Base-by-base conservation (phyloP, 345 rosid genomes). In the Citrus australasica region DNA sequence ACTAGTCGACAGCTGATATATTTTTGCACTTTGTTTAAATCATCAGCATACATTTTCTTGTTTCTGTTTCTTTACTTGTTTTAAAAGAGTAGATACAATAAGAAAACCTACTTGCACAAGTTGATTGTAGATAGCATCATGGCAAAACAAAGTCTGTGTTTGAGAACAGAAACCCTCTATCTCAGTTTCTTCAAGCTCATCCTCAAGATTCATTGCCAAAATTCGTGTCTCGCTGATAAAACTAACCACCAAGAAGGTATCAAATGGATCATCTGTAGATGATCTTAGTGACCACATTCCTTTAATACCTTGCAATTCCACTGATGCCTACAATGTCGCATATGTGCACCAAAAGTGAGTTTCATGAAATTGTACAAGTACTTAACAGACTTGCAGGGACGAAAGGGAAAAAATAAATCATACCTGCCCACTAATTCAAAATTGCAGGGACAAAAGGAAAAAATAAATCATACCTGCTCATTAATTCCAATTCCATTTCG, bases 251-350 rank as follows among this genome's bases (percentile, higher is more conserved):
- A 95, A 80, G 88, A 93, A 95, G 76, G 98, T 93, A 77, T 92
- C 99, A 84, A 79, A 93, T 74, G 94, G 90, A 84, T 95, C 99
- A 77, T 93, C 94, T 56, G 90, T 87, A 25, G 97, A 91, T 60
- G 94, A 90, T 87, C 96, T 92, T 76, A 95, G 71, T 37, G 99
- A 93, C 99, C 99, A 95, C 94, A 95, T 92, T 82, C 99, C 99
- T 84, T 95, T 93, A 85, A 95, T 92, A 67, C 98, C 99, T 88
- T 92, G 98, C 89, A 95, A 95, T 85, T 93, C 98, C 67, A 93
- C 98, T 0, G 98, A 95, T 42, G 97, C 98, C 98, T 95, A 73
- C 40, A 67, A 79, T 70, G 83, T 79, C 69, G 9, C 80, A 81
- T 28, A 78, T 35, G 74, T 9, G 25, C 61, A 62, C 21, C 73